Evolutionary conservation across 169 alveolate genomes (phyloP), one percentile per base, ranked within the genome.

Genomic region (Plasmodium fragile): DNA sequence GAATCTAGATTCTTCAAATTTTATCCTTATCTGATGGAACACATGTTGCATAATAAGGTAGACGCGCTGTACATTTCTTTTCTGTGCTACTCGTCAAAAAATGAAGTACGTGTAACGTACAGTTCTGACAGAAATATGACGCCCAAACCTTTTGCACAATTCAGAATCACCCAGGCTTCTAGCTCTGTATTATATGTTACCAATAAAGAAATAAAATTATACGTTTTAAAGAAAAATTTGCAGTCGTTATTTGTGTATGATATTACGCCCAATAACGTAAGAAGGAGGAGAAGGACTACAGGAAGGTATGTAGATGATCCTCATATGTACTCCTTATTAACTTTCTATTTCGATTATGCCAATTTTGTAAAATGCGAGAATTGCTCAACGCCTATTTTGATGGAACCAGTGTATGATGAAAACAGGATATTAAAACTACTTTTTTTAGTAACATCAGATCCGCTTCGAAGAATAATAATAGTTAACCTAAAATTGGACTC

Each of bases 341-440:
- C 43, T 11, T 72, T 52, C 69, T 84, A 65, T 75, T 75, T 36
- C 69, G 93, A 84, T 84, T 84, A 52, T 75, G 81, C 83, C 78
- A 45, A 75, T 73, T 72, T 73, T 84, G 65, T 3, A 84, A 72
- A 45, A 75, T 84, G 93, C 65, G 85, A 84, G 65, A 45, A 72
- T 28, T 84, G 93, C 79, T 43, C 59, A 41, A 34, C 78, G 16
- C 93, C 93, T 75, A 84, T 84, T 84, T 52, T 84, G 84, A 84
- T 84, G 93, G 84, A 84, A 75, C 93, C 93, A 73, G 55, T 84
- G 39, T 84, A 84, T 84, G 85, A 84, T 84, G 93, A 84, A 72
- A 84, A 84, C n/a, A 73, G 65, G 78, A 73, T 52, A 16, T 28
- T 84, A 73, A 59, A 73, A 53, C 77, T 52, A 18, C 75, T 84